Evolutionary conservation across 139 green algal genomes (phyloP), one percentile per base, ranked within the genome.

Genomic region (Chlorella sp.): DNA sequence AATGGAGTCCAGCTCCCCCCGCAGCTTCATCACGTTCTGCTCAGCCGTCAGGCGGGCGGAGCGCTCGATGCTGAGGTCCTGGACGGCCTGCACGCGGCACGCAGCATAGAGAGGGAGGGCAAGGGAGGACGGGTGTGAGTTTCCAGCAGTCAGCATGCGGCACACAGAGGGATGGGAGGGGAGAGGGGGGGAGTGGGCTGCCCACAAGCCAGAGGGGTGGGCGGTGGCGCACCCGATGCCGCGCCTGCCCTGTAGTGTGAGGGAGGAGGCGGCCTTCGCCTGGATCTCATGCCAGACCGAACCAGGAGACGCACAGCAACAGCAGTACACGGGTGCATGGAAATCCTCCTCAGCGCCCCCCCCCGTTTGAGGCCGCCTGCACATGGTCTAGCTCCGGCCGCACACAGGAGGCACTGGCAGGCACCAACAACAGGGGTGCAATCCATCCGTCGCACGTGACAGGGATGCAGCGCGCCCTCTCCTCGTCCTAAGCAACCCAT

Each of bases 21-120:
- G 81, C 80, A 93, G 78, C 42, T 64, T 39, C 53, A 64, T 18
- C 78, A 86, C 80, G n/a, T 36, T 32, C 37, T 91, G 68, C 68
- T 94, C 92, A 11, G 91, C 89, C 30, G 90, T 73, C 32, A 90
- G 78, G 3, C 92, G 82, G 9, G 92, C 92, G 16, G 61, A 76
- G 15, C 89, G 89, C 89, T 94, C 92, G 16, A 75, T 71, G 28
- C 91, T 90, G 39, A 94, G 85, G 68, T 89, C 60, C 9, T 30
- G 37, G 1, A 21, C 36, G 42, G 85, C 85, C 85, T 89, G 85
- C 85, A 36, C 3, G 66, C 3, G 77, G 77, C 40, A 37, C 21
- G 14, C 12, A 84, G 26, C 39, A 53, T 1, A 66, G 9, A 19
- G 40, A 61, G 39, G 28, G 48, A 73, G 48, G 15, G 42, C 32